Conservation (phyloP, 2,329 filamentous ascomycete genomes). For the Scleromitrula shiraiana region DNA sequence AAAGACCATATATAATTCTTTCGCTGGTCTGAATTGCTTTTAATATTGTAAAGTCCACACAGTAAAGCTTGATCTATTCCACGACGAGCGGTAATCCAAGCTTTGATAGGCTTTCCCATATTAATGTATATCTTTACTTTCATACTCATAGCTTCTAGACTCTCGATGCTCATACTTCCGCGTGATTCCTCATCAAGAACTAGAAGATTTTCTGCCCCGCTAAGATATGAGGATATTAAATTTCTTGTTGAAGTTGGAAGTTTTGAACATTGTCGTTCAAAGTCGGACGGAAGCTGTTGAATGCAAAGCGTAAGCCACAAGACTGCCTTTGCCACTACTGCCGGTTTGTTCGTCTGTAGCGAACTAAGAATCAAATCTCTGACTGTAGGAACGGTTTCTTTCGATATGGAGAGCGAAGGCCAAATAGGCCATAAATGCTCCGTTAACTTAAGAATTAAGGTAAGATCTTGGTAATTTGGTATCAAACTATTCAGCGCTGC, state of each 20-base stretch:
- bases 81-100: slow-evolving; percentile 44
- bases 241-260: slow-evolving; percentile 34
- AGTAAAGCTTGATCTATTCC: slow-evolving; percentile 45
- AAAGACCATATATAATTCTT: slow-evolving; percentile 34
- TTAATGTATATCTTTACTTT: slow-evolving; percentile 45
- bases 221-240: slow-evolving; percentile 38
- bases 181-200: slow-evolving; percentile 41
- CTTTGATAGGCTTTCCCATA: slow-evolving; percentile 45
- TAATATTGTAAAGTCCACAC: slow-evolving; percentile 37
- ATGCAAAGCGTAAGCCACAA: slow-evolving; percentile 37
- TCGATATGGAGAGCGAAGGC: slow-evolving; percentile 12
- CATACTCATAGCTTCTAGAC: slow-evolving; percentile 44
- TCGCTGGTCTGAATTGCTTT: slow-evolving; percentile 25
- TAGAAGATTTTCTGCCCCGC: slow-evolving; percentile 38
- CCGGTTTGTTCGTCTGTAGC: slow-evolving; percentile 2
- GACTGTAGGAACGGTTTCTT: neutral
- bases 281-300: slow-evolving; percentile 34
- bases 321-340: slow-evolving; percentile 34
- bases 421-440: slow-evolving; percentile 24
- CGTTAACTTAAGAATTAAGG: slow-evolving; percentile 19
- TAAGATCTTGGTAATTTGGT: slow-evolving; percentile 13
- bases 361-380: neutral
- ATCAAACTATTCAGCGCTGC: neutral
- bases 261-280: slow-evolving; percentile 30
- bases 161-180: slow-evolving; percentile 36